These are phyloP conservation scores for Daldinia childiae DNA, from an alignment of 495 filamentous ascomycete genomes.

Conservation along the genomic window DNA sequence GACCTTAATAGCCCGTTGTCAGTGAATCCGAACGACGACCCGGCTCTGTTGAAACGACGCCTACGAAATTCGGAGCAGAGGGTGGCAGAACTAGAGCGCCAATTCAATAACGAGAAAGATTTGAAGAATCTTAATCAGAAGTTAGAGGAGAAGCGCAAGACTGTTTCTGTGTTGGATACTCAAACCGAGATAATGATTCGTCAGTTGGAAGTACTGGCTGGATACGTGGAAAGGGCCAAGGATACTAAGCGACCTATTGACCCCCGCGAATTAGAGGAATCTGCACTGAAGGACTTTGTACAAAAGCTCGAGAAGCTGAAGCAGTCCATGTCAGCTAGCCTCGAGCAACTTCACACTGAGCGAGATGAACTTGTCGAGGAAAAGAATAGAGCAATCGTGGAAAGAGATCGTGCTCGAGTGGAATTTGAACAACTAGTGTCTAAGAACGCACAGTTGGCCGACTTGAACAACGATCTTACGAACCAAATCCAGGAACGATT, in stretches of 20 bases:
- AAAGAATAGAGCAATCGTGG: constrained; percentile 75
- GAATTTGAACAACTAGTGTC: constrained; percentile 94
- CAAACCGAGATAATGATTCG: constrained; percentile 94
- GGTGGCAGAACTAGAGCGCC: constrained; percentile 82
- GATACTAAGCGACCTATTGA: constrained; percentile 80
- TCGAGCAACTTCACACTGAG: constrained; percentile 85
- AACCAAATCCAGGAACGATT: constrained; percentile 94
- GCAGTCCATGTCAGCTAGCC: constrained; percentile 75
- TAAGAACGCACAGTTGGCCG: constrained; percentile 92
- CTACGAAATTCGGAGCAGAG: constrained; percentile 81
- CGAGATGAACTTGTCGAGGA: constrained; percentile 85
- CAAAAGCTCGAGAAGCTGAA: constrained; percentile 87
- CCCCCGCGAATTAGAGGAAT: constrained; percentile 78
- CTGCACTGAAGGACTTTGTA: constrained; percentile 87
- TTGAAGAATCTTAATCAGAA: constrained; percentile 87
- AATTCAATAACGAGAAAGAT: constrained; percentile 74
- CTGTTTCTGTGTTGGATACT: constrained; percentile 93
- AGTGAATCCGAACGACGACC: constrained; percentile 72
- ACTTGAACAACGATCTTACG: constrained; percentile 93
- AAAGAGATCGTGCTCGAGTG: constrained; percentile 89
- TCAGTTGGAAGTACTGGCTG: constrained; percentile 84
- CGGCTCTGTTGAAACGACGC: constrained; percentile 76
- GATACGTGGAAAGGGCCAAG: constrained; percentile 68
- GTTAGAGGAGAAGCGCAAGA: constrained; percentile 91
- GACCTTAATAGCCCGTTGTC: constrained; percentile 81